Base-by-base conservation (phyloP, 805 yeast species). In the Kregervanrija delftensis region DNA sequence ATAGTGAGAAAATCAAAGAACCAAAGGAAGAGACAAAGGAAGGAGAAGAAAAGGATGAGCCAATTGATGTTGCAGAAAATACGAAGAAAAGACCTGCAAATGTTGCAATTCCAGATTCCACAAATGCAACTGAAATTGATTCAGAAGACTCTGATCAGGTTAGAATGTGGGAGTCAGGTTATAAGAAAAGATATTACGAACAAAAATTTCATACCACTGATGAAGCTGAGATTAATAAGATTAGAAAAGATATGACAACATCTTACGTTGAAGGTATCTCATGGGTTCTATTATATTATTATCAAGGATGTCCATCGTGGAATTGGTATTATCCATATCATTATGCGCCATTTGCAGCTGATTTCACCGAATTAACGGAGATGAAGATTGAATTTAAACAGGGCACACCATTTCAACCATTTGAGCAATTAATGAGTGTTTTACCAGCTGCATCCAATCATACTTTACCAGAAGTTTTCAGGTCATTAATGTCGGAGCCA, bases 231-330 rank as follows among this genome's bases (percentile, higher is more conserved):
- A 73, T 84, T 38, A 70, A 73, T 2, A 65, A 68, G 14, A 68
- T 77, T 15, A 73, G 81, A 37, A 74, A 72, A 49, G 70, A 73
- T 38, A 80, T 93, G 57, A 88, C 82, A 0, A 68, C 70, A 44
- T 75, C 80, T 40, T 93, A 93, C 58, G 74, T 93, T 44, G 96
- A 91, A 63, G 99, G 99, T 49, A 85, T 93, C 4, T 80, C 96
- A n/a, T 93, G 99, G 99, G 96, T 83, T 1, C 70, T 93, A 51
- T 66, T 87, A 43, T 93, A 93, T 63, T 93, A 93, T 66, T 91
- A 87, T 63, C 98, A 93, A 64, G 98, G 97, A 2, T 91, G 98
- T 66, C 96, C 96, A 0, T 91, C 98, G 0, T 93, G 99, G 99
- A 82, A 82, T 44, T 93, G 99, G 99, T 93, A 79, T 63, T 93